Percentiles rank a stretch among this genome's conserved stretches.
phyloP scores from a whole-genome alignment of 2,329 filamentous ascomycete genomes.

The Verticillium nonalfalfae region DNA sequence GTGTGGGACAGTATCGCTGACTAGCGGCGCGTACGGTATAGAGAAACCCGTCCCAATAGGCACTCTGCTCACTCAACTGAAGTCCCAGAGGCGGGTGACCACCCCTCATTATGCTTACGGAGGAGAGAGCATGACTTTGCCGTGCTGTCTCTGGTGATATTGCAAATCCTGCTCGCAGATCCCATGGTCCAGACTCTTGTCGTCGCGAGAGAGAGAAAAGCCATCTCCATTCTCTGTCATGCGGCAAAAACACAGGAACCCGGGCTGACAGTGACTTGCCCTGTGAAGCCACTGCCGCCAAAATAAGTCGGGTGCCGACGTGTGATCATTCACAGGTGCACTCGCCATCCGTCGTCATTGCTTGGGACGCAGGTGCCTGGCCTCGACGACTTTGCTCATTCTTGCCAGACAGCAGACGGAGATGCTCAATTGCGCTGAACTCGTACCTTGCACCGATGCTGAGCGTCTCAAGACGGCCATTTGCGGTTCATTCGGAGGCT shows the following conservation, averaged over 20 bases:
- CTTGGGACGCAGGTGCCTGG: background rate
- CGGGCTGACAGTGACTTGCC: background rate
- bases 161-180: background rate
- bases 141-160: background rate
- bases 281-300: no score
- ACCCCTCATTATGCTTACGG: background rate
- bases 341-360: background rate
- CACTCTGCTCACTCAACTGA: no score
- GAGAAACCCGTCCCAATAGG: background rate
- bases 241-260: background rate
- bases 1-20: background rate
- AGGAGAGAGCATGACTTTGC: background rate
- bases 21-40: background rate
- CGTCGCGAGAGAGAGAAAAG: background rate
- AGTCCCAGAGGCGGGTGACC: no score
- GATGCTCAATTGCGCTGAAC: background rate
- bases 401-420: background rate
- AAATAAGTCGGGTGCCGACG: no score
- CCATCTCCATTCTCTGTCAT: background rate
- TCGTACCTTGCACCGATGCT: conserved; percentile 24
- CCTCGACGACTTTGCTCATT: background rate
- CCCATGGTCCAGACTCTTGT: background rate
- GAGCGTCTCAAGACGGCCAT: conserved; percentile 11
- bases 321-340: no score
- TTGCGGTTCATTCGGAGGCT: background rate